Conservation (phyloP, 129 eudicot species). For the Escallonia rubra region DNA sequence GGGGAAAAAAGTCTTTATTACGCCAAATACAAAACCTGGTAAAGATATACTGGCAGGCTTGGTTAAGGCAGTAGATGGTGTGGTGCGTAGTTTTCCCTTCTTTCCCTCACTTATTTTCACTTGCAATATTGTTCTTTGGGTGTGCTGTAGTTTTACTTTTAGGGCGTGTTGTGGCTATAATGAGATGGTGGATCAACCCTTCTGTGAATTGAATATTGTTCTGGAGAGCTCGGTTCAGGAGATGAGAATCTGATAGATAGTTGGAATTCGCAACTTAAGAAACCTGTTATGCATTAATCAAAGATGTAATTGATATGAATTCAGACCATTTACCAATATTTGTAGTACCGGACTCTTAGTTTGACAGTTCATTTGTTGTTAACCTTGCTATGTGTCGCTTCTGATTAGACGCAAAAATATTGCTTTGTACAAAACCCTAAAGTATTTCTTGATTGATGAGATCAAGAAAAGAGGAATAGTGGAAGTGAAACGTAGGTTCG, state of each 20-base stretch:
- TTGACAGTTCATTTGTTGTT: too few species aligned
- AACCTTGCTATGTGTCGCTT: too few species aligned
- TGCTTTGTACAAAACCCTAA: too few species aligned
- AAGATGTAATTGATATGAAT: too few species aligned
- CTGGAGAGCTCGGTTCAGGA: not conserved
- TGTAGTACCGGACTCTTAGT: too few species aligned
- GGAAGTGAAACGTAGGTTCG: too few species aligned
- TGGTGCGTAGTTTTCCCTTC: constrained; percentile 39
- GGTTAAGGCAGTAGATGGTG: constrained; percentile 88
- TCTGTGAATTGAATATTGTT: not conserved
- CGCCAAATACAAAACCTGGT: constrained; percentile 87
- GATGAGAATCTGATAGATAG: not conserved
- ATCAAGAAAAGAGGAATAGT: too few species aligned
- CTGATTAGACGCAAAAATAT: too few species aligned
- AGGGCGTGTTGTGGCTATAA: not conserved
- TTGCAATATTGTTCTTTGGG: not conserved
- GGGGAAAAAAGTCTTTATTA: constrained; percentile 75
- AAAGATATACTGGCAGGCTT: constrained; percentile 77
- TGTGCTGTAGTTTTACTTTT: too few species aligned
- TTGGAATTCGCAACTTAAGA: not conserved
- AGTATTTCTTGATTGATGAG: too few species aligned
- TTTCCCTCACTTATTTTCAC: not conserved
- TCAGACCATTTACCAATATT: too few species aligned
- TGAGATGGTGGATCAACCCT: not conserved
- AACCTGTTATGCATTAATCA: too few species aligned